phyloP scores from a whole-genome alignment of 225 moss, liverwort and hornwort species.

The Physcomitrellopsis africana region DNA sequence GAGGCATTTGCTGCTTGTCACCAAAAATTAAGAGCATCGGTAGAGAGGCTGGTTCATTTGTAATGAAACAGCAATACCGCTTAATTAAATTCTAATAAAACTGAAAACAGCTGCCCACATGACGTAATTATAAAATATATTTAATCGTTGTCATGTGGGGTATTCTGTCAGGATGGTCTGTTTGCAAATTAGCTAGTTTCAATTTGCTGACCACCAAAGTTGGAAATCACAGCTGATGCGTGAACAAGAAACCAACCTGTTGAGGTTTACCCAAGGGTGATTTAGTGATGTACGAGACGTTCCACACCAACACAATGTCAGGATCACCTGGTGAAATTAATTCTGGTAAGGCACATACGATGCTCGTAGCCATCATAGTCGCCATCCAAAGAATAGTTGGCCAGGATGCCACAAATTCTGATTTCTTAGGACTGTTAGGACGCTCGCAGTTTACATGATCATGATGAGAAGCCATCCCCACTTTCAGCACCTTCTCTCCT shows the following conservation, averaged over 20 bases:
- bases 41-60: background rate
- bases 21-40: too few relatives aligned
- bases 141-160: background rate
- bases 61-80: background rate
- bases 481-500: background rate
- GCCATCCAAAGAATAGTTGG: conserved; percentile 18
- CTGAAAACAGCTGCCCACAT: background rate
- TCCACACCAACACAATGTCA: conserved; percentile 42
- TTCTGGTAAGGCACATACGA: conserved; percentile 11
- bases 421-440: background rate
- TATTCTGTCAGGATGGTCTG: background rate
- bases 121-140: background rate
- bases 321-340: conserved; percentile 1
- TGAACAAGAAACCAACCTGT: conserved; percentile 30
- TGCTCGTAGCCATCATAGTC: conserved; percentile 14
- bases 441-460: background rate
- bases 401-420: background rate
- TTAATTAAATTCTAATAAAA: background rate
- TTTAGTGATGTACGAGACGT: conserved; percentile 50
- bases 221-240: background rate
- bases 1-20: too few relatives aligned
- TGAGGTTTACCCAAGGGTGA: conserved; percentile 53
- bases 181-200: background rate
- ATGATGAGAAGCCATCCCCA: conserved; percentile 2
- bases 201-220: background rate